These are phyloP conservation scores for Cupressus sempervirens DNA, from an alignment of 75 land plant species.

Conservation along the genomic window DNA sequence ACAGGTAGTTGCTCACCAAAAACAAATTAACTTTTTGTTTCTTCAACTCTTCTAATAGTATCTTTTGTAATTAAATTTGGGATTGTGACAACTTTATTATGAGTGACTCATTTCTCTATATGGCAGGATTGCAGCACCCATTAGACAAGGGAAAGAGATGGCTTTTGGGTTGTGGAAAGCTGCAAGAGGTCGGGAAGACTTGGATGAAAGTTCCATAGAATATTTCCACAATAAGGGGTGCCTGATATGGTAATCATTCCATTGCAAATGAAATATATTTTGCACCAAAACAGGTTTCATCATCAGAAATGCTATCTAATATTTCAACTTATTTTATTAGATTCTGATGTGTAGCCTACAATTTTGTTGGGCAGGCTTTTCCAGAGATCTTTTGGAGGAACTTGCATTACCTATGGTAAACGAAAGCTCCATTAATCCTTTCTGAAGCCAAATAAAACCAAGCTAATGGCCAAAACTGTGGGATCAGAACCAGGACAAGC, in stretches of 20 bases:
- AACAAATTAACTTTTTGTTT: not conserved
- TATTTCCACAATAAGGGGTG: not conserved
- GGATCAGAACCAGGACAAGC: no score
- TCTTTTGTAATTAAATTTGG: not conserved
- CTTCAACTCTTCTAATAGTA: not conserved
- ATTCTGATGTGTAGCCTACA: not conserved
- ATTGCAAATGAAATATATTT: not conserved
- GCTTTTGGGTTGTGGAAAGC: constrained; percentile 5
- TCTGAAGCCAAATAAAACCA: not conserved
- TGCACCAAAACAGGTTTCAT: not conserved
- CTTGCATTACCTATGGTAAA: not conserved
- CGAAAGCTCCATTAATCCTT: not conserved
- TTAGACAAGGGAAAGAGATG: not conserved
- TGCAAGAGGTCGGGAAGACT: not conserved
- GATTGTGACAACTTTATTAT: not conserved
- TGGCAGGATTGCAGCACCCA: not conserved
- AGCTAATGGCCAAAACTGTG: not conserved
- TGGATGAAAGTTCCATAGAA: not conserved
- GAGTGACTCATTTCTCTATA: not conserved
- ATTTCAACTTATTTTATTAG: not conserved
- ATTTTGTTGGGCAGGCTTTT: not conserved
- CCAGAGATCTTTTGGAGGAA: not conserved
- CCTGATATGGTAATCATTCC: not conserved
- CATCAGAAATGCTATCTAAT: not conserved
- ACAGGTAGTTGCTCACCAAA: not conserved